A percentile compares a stretch with the other conserved stretches of the same genome.
phyloP scores from a whole-genome alignment of 306 rosid species.

The Astragalus membranaceus region DNA sequence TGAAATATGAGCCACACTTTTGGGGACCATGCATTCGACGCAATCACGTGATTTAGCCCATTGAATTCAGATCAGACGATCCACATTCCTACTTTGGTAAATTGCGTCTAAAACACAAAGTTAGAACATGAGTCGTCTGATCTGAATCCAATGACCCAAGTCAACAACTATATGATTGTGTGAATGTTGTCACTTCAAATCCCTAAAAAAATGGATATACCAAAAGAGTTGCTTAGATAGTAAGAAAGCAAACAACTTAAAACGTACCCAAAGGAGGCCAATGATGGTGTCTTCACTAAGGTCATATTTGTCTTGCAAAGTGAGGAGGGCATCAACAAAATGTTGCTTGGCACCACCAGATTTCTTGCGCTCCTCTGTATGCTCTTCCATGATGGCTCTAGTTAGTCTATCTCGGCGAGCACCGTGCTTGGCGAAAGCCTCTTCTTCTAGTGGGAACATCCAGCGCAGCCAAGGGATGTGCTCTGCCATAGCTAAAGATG shows the following conservation, averaged over 20 bases:
- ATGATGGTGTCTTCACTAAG: slow-evolving; percentile 86
- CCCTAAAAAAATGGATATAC: neutral
- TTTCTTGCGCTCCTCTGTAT: slow-evolving; percentile 50
- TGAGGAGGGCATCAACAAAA: slow-evolving; percentile 81
- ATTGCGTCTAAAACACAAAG: too few relatives aligned
- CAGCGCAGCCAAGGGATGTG: slow-evolving; percentile 85
- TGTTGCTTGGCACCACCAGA: slow-evolving; percentile 74
- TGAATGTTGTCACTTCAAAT: neutral
- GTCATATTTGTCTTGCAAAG: slow-evolving; percentile 70
- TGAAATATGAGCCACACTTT: neutral
- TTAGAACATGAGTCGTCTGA: neutral
- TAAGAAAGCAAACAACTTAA: neutral
- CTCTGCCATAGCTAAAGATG: slow-evolving; percentile 74
- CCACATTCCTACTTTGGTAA: neutral
- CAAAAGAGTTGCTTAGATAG: neutral
- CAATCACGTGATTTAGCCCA: too few relatives aligned
- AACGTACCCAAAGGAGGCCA: slow-evolving; percentile 80
- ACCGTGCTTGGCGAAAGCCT: slow-evolving; percentile 69
- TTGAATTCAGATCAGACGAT: neutral
- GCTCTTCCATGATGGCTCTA: slow-evolving; percentile 82
- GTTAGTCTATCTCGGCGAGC: slow-evolving; percentile 73
- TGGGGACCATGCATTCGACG: too few relatives aligned
- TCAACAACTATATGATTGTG: neutral
- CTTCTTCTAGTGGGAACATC: slow-evolving; percentile 87
- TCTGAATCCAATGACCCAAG: neutral